Evolutionary conservation across 768 basidiomycete species (phyloP), one percentile per base, ranked within the genome.

Genomic region (Symmetrospora coprosmae): DNA sequence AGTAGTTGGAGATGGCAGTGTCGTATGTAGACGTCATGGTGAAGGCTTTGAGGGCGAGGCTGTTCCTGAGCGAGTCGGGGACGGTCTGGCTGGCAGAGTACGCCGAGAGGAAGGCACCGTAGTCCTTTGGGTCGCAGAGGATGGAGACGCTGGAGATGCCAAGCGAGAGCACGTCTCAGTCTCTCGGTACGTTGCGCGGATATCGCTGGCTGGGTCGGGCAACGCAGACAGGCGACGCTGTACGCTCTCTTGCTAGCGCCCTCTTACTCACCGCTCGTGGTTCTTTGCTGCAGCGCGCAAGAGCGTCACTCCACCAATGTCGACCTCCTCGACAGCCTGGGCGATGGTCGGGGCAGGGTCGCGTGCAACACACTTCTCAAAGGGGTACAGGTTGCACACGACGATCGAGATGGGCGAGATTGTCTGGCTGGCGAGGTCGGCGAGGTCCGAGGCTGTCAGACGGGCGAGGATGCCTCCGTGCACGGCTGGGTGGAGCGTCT

Each of bases 371-470:
- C 91, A 94, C 21, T 82, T 80, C 31, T 86, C 81, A 76, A 99
- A 99, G 0, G 94, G 94, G 76, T 99, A 97, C 51, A 99, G 82
- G 73, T 99, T 99, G 82, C 94, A 99, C 63, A 94, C 90, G 60
- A 99, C 92, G 76, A 99, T 85, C 58, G 85, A 83, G 75, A 97
- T 96, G 64, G 87, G 86, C 5, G 86, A 81, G 73, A 99, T 97
- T 61, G 76, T 77, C 69, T 92, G 89, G 6, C 82, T 76, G 28
- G 79, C 75, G 50, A 97, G 80, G 72, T 99, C 94, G 53, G 79
- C 77, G 65, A 89, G 80, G 74, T 99, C 94, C 9, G 88, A 88
- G 3, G 85, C 81, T 65, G 90, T 92, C 50, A 83, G 79, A 19
- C 94, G 84, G 4, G 94, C 90, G 40, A 99, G 82, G 65, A 99